A percentile compares a stretch with the other conserved stretches of the same genome.
phyloP scores from a whole-genome alignment of 2,329 filamentous ascomycete species.

The Colletotrichum musae region DNA sequence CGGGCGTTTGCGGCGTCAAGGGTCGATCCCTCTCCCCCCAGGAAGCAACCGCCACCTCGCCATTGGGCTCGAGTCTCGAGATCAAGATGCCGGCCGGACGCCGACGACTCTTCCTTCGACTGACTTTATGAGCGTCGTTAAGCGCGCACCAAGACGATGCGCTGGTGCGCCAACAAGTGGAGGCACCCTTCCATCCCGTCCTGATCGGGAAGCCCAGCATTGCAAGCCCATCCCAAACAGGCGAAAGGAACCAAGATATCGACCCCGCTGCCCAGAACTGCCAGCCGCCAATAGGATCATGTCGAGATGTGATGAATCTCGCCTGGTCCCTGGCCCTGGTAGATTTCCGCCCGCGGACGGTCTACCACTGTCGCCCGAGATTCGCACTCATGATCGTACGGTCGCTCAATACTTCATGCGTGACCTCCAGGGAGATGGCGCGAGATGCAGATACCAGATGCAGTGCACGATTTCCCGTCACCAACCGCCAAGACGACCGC shows the following conservation, averaged over 20 bases:
- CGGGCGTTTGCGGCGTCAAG: not conserved
- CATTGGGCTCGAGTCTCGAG: not conserved
- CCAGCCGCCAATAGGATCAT: constrained; percentile 32
- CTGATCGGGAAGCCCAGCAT: constrained; percentile 28
- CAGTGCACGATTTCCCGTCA: constrained; percentile 25
- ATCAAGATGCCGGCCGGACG: not conserved
- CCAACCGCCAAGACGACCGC: constrained; percentile 32
- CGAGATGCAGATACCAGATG: constrained; percentile 26
- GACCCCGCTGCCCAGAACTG: constrained; percentile 27
- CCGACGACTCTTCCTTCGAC: not conserved
- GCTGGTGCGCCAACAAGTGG: not conserved
- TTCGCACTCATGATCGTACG: constrained; percentile 7
- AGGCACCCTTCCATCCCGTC: constrained; percentile 7
- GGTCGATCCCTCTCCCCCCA: not conserved
- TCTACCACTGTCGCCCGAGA: not conserved
- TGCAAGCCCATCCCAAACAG: constrained; percentile 25
- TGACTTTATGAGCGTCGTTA: not conserved
- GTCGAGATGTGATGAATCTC: constrained; percentile 30
- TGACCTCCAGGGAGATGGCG: not conserved
- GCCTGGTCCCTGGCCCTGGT: constrained; percentile 8
- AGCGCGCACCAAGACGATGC: not conserved
- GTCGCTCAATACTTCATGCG: constrained; percentile 15
- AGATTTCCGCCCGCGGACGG: not conserved
- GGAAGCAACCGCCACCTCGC: not conserved
- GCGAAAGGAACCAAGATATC: constrained; percentile 4